phyloP scores from a whole-genome alignment of 805 yeast genomes.

The Metschnikowia chrysomelidarum region DNA sequence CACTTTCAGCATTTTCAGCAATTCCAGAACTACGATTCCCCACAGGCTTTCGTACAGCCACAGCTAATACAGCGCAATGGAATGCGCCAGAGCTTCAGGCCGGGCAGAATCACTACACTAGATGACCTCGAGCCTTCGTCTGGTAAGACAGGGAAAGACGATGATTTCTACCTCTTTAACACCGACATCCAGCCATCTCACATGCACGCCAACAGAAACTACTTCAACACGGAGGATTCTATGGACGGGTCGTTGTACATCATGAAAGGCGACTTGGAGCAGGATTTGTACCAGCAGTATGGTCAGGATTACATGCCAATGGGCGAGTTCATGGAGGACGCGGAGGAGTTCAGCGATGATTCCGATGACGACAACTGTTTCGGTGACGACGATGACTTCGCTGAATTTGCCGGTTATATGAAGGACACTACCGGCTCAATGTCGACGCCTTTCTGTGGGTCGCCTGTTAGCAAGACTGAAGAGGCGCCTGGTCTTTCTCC shows the following conservation, averaged over 20 bases:
- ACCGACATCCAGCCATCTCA: constrained; percentile 43
- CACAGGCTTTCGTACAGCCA: constrained; percentile 13
- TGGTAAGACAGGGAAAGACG: constrained; percentile 27
- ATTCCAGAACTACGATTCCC: constrained; percentile 3
- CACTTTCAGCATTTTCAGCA: constrained; percentile 10
- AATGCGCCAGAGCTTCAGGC: constrained; percentile 17
- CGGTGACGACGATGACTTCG: constrained; percentile 30
- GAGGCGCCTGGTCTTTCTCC: too few species aligned
- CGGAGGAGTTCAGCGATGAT: constrained; percentile 41
- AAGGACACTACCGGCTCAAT: too few species aligned
- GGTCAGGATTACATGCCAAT: constrained; percentile 30
- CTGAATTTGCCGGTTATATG: constrained; percentile 20
- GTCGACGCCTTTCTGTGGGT: too few species aligned
- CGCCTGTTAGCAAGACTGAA: too few species aligned
- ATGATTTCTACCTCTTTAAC: constrained; percentile 38
- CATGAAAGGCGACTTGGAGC: constrained; percentile 20
- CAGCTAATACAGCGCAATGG: constrained; percentile 14
- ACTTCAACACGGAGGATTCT: constrained; percentile 25
- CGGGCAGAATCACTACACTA: constrained; percentile 35
- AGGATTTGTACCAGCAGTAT: constrained; percentile 28
- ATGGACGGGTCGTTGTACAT: constrained; percentile 29
- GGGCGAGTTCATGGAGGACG: constrained; percentile 40
- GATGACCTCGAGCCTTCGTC: constrained; percentile 19
- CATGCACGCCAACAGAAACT: constrained; percentile 26
- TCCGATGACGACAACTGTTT: constrained; percentile 40